A percentile compares a stretch with the other conserved stretches of the same genome.
These are phyloP conservation scores for Mycena venus DNA, from an alignment of 768 basidiomycete genomes.

Conservation along the genomic window DNA sequence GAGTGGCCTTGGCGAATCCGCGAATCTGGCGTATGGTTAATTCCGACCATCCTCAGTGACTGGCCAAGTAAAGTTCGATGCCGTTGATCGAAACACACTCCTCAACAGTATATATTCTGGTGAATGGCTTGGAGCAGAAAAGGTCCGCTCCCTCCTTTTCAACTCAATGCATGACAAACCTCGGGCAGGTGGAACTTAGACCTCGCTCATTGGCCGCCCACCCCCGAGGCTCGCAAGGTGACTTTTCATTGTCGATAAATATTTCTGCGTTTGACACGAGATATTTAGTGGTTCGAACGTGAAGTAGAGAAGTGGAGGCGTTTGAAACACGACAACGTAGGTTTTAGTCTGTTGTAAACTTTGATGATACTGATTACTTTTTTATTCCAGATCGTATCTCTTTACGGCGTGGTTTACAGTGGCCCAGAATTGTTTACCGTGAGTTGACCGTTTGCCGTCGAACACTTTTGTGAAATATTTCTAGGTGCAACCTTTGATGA, in stretches of 20 bases:
- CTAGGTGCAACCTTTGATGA: conserved; percentile 63
- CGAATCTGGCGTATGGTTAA: background rate
- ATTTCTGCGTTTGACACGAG: background rate
- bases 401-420: conserved; percentile 55
- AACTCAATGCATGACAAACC: background rate
- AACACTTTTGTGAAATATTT: background rate
- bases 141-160: conserved; percentile 33
- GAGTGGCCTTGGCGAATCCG: conserved; percentile 35
- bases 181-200: conserved; percentile 54
- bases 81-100: conserved; percentile 30
- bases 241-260: background rate
- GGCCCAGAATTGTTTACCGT: conserved; percentile 51
- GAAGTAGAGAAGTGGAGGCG: conserved; percentile 59
- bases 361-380: background rate
- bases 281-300: conserved; percentile 54
- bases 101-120: conserved; percentile 50
- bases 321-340: conserved; percentile 55
- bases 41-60: conserved; percentile 43
- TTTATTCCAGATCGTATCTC: conserved; percentile 36
- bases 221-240: conserved; percentile 51
- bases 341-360: background rate
- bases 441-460: conserved; percentile 18
- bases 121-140: conserved; percentile 57
- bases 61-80: conserved; percentile 53
- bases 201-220: conserved; percentile 51